A percentile compares a stretch with the other conserved stretches of the same genome.
phyloP scores from a whole-genome alignment of 2,329 filamentous ascomycete species.

The Fusarium liriodendri region DNA sequence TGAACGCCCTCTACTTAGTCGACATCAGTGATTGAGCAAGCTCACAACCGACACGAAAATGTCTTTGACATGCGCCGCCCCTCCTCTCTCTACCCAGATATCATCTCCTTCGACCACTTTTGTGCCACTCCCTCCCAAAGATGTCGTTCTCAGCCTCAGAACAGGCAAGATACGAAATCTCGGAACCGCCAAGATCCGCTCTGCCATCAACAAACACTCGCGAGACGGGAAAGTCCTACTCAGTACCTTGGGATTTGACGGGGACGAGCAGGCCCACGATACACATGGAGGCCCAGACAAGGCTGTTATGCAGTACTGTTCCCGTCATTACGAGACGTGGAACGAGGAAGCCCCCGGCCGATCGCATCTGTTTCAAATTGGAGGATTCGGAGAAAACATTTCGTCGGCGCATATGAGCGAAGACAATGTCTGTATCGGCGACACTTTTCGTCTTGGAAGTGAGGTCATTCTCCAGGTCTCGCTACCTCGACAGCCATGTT shows the following conservation, averaged over 20 bases:
- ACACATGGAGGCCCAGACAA: slow-evolving; percentile 31
- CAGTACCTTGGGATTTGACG: slow-evolving; percentile 18
- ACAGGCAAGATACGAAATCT: slow-evolving; percentile 29
- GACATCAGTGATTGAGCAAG: neutral
- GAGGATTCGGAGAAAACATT: slow-evolving; percentile 33
- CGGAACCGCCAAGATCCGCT: slow-evolving; percentile 27
- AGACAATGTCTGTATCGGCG: slow-evolving; percentile 34
- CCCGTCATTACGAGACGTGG: slow-evolving; percentile 27
- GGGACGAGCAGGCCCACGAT: slow-evolving; percentile 29
- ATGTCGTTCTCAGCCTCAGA: slow-evolving; percentile 28
- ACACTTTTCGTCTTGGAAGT: slow-evolving; percentile 18
- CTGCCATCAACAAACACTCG: slow-evolving; percentile 31
- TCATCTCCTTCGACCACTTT: neutral
- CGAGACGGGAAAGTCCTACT: slow-evolving; percentile 23
- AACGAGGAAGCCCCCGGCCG: slow-evolving; percentile 22
- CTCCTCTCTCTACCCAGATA: neutral
- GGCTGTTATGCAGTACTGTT: slow-evolving; percentile 32
- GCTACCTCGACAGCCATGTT: slow-evolving; percentile 32
- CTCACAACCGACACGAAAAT: neutral
- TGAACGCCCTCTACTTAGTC: neutral
- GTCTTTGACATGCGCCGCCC: neutral
- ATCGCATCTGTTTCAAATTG: slow-evolving; percentile 24
- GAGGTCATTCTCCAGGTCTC: slow-evolving; percentile 29
- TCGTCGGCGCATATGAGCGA: slow-evolving; percentile 26
- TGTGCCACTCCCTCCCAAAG: slow-evolving; percentile 24